Conservation (phyloP, 78 protist genomes). For the Corallochytrium limacisporum region DNA sequence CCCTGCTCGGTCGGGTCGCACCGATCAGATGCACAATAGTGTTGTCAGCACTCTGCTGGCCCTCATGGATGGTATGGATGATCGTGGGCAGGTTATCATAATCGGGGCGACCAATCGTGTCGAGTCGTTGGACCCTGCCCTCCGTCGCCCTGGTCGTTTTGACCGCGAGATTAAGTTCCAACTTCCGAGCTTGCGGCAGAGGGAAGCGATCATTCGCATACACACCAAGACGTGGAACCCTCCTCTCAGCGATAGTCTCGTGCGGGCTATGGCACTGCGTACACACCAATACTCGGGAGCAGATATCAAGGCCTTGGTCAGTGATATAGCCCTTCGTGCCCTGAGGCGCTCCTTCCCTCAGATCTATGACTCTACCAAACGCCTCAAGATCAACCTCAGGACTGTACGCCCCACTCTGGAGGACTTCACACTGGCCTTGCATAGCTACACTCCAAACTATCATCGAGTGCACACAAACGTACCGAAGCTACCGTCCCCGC, state of each 20-base stretch:
- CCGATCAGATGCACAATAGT: conserved; percentile 67
- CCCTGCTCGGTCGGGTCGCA: conserved; percentile 53
- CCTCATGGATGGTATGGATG: conserved; percentile 84
- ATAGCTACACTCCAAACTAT: too few relatives aligned
- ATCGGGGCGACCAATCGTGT: conserved; percentile 89
- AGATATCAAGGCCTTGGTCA: conserved; percentile 50
- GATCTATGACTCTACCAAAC: too few relatives aligned
- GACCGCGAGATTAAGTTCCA: conserved; percentile 75
- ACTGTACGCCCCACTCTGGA: too few relatives aligned
- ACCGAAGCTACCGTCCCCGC: too few relatives aligned
- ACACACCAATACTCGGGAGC: conserved; percentile 45
- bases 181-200: conserved; percentile 46
- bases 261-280: not conserved
- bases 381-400: too few relatives aligned
- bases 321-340: too few relatives aligned
- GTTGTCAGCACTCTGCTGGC: conserved; percentile 77
- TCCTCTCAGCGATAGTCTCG: not conserved
- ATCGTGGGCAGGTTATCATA: conserved; percentile 56
- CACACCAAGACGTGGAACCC: conserved; percentile 13
- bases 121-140: conserved; percentile 83
- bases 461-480: too few relatives aligned
- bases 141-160: conserved; percentile 90
- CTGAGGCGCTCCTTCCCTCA: too few relatives aligned
- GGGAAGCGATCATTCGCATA: conserved; percentile 26
- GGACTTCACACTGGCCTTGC: too few relatives aligned